Evolutionary conservation across 2,329 filamentous ascomycete genomes (phyloP).

Genomic region (Neophaeococcomyces aloes): DNA sequence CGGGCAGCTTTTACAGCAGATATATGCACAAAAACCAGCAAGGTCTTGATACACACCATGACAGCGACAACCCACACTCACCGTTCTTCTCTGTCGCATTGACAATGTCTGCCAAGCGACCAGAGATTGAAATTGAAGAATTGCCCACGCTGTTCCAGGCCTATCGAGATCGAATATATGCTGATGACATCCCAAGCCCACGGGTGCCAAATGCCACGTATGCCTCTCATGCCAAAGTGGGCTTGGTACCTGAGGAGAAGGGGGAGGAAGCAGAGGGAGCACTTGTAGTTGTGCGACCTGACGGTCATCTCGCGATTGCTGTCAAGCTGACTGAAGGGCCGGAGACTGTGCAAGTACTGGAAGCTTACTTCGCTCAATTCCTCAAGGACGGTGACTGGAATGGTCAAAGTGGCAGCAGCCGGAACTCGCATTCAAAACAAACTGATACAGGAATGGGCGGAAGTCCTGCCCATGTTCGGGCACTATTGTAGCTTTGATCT

Average conservation of each 20-base stretch:
- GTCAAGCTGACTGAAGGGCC: slow-evolving; percentile 61
- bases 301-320: slow-evolving; percentile 76
- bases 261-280: slow-evolving; percentile 43
- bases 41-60: slow-evolving; percentile 58
- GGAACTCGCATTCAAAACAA: not conserved
- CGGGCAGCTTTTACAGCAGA: slow-evolving; percentile 60
- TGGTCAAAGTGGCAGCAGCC: not conserved
- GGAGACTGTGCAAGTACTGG: slow-evolving; percentile 69
- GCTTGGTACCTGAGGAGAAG: slow-evolving; percentile 42
- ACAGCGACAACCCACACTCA: slow-evolving; percentile 75
- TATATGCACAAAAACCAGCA: slow-evolving; percentile 52
- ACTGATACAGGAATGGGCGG: not conserved
- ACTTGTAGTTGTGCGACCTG: slow-evolving; percentile 72
- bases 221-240: slow-evolving; percentile 78
- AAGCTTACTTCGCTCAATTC: slow-evolving; percentile 71
- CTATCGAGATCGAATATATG: slow-evolving; percentile 75
- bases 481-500: not conserved
- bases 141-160: slow-evolving; percentile 60
- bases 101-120: slow-evolving; percentile 58
- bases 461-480: not conserved
- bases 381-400: slow-evolving; percentile 45
- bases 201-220: slow-evolving; percentile 59
- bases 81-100: slow-evolving; percentile 70
- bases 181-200: slow-evolving; percentile 68
- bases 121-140: slow-evolving; percentile 62